Conservation (phyloP, 1,284 basidiomycete genomes). For the Farysia itapuensis region DNA sequence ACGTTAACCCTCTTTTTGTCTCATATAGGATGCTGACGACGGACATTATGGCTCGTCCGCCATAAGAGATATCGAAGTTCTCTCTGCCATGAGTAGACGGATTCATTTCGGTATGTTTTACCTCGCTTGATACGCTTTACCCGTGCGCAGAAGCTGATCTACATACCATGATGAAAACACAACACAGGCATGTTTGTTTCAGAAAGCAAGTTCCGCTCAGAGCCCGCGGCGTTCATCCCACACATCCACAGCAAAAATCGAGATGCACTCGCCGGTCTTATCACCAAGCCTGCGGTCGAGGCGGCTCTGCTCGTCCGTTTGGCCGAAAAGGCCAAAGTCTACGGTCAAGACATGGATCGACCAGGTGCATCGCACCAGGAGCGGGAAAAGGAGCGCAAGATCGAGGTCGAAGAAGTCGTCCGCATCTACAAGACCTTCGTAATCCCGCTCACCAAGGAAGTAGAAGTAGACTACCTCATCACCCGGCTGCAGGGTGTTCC, state of each 20-base stretch:
- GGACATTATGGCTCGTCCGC: slow-evolving; percentile 97
- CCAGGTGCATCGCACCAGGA: slow-evolving; percentile 19
- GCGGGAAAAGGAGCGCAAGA: slow-evolving; percentile 65
- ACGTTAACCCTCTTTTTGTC: background rate
- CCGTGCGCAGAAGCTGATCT: too few relatives aligned
- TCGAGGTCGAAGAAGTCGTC: slow-evolving; percentile 89
- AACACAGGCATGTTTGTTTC: slow-evolving; percentile 91
- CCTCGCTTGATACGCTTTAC: too few relatives aligned
- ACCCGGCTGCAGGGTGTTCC: slow-evolving; percentile 23
- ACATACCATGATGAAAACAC: too few relatives aligned
- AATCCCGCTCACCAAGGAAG: slow-evolving; percentile 95
- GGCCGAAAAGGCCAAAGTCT: slow-evolving; percentile 85
- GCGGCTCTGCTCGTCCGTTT: slow-evolving; percentile 80
- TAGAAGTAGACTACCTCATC: slow-evolving; percentile 69
- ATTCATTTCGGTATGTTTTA: slow-evolving; percentile 87
- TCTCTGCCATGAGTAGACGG: slow-evolving; percentile 89
- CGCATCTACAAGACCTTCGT: slow-evolving; percentile 90
- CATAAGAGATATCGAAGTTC: slow-evolving; percentile 87
- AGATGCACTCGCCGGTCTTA: slow-evolving; percentile 71
- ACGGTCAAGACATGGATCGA: slow-evolving; percentile 81
- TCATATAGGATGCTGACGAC: slow-evolving; percentile 72
- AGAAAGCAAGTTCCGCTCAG: slow-evolving; percentile 86
- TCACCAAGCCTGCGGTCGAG: slow-evolving; percentile 96
- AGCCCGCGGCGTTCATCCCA: slow-evolving; percentile 84
- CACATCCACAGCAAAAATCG: slow-evolving; percentile 82